Base-by-base conservation (phyloP, 2,329 filamentous ascomycete genomes). In the Cytospora chrysosperma region DNA sequence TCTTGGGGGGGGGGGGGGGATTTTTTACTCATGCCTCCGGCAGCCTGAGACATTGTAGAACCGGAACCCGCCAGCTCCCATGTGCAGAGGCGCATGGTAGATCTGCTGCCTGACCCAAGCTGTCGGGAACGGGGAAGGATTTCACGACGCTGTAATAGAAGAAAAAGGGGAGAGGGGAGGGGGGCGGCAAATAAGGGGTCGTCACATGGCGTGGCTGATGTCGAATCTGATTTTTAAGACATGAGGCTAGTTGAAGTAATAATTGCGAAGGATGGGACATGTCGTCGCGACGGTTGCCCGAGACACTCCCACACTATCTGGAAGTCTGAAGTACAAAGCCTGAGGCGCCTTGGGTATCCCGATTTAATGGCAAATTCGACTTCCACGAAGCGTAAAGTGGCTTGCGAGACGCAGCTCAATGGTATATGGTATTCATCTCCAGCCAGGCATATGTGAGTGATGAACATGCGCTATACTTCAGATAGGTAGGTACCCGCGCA, bases 11-110 rank as follows among this genome's bases (percentile, higher is more conserved):
- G n/a, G n/a, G n/a, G n/a, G n/a, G n/a, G n/a, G n/a, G n/a, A n/a
- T 21, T 21, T 13, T 24, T 21, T 24, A 26, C 21, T 55, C 21
- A 5, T 15, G 5, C n/a, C 43, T 47, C 51, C 27, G 59, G 37
- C 40, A 19, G 47, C 27, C 59, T 65, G 63, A 65, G 63, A 65
- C 63, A 61, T 51, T 26, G 57, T 64, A 60, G 57, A 59, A 62
- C 63, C 53, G 62, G 52, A 61, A 52, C 52, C 30, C 55, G 55
- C 50, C 59, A 56, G 26, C 37, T 24, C 28, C 50, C 59, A 61
- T 54, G n/a, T n/a, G 47, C 6, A 15, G 9, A 19, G 4, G 21
- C 43, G 43, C 43, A 13, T 47, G 43, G 43, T 47, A 2, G 13
- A 24, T 24, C 28, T 62, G 54, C 49, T 51, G 28, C 28, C 49